Base-by-base conservation (phyloP, 1,284 basidiomycete species). In the Ganoderma leucocontextum region DNA sequence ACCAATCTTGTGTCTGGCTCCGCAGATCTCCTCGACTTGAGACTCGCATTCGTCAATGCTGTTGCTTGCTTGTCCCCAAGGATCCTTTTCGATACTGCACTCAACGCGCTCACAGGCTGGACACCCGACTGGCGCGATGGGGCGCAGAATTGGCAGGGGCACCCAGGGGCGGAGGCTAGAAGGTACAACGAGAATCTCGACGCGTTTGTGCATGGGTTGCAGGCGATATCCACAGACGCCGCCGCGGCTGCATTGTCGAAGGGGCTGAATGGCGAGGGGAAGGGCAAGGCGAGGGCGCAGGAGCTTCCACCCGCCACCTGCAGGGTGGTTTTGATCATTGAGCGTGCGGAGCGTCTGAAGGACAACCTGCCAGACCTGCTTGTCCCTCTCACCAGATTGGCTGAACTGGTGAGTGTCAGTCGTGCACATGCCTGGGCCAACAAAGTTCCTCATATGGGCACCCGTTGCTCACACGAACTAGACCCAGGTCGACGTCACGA, bases 371-470 rank as follows among this genome's bases (percentile, higher is more conserved):
- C 92, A 0, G 88, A 90, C 22, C 76, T 93, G 0, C 76, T 95
- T 25, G 87, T 93, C 1, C 92, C 93, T 29, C 77, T 95, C 13
- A 86, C 92, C 17, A 86, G 93, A 55, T 81, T 96, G 19, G 81
- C 87, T 2, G 94, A 96, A 77, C 78, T 95, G 77, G 95, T 95
- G 72, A 77, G 92, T 82, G 49, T 12, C 25, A 13, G 12, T 29
- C 38, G 5, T 35, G 52, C 22, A 22, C 35, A 36, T 35, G 10
- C n/a, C 12, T 39, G 53, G 13, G 64, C 42, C 52, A 12, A n/a
- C 29, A 52, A 52, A 25, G n/a, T 29, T 42, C 39, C 63, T 57
- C 66, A 60, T 70, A 67, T 65, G 60, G 35, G 60, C 70, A 44
- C 73, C 68, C 60, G n/a, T 47, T 64, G 42, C 25, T 42, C 38